Percentiles rank a stretch among this genome's conserved stretches.
Conservation (phyloP, 2,329 filamentous ascomycete genomes). For the Trichoderma afroharzianum region DNA sequence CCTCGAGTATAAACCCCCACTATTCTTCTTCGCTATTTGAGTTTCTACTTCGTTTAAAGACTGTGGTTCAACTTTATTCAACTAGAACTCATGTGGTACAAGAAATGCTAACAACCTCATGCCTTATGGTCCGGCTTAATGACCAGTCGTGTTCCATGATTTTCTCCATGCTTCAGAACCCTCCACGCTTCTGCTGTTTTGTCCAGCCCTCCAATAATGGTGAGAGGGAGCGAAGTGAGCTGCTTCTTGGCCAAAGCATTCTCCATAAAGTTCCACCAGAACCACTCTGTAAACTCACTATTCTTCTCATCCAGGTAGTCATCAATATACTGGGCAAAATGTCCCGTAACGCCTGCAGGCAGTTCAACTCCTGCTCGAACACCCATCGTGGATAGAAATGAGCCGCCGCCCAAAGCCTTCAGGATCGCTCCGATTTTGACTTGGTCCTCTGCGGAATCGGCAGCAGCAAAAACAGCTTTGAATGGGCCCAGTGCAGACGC, state of each 20-base stretch:
- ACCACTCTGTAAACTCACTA: constrained; percentile 14
- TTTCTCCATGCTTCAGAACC: not conserved
- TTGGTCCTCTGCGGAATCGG: constrained; percentile 9
- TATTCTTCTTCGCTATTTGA: not conserved
- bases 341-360: not conserved
- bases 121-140: not conserved
- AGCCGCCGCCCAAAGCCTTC: constrained; percentile 1
- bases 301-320: constrained; percentile 16
- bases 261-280: constrained; percentile 17
- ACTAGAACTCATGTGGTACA: not conserved
- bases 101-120: not conserved
- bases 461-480: constrained; percentile 12
- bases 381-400: constrained; percentile 10
- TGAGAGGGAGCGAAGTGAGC: not conserved
- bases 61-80: not conserved
- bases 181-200: not conserved
- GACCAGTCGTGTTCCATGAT: constrained; percentile 24
- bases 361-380: constrained; percentile 10
- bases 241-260: not conserved
- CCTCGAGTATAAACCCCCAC: not conserved
- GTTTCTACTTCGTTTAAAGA: not conserved
- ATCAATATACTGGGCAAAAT: constrained; percentile 1
- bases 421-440: constrained; percentile 10
- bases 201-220: not conserved
- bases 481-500: constrained; percentile 5